These are phyloP conservation scores for Backusella psychrophila DNA, from an alignment of 192 early-diverging fungal species.

Conservation along the genomic window DNA sequence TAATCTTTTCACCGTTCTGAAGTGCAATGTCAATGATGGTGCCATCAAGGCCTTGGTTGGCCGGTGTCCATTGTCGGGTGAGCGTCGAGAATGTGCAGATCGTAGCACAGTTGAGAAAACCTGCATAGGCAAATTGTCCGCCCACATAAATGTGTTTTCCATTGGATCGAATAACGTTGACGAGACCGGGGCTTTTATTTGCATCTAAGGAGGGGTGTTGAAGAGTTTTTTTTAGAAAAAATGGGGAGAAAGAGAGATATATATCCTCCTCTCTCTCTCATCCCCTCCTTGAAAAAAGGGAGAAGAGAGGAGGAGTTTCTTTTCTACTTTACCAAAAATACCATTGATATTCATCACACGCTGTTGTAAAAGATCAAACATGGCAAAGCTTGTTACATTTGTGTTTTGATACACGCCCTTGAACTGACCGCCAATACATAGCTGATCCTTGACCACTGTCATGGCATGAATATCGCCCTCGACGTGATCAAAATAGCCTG, in stretches of 20 bases:
- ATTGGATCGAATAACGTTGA: constrained; percentile 22
- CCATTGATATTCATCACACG: constrained; percentile 20
- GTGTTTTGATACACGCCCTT: constrained; percentile 16
- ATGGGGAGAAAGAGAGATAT: neutral
- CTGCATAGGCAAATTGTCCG: constrained; percentile 54
- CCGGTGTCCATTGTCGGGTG: constrained; percentile 20
- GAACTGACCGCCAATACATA: constrained; percentile 58
- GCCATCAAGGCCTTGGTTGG: constrained; percentile 23
- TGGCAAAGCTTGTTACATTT: constrained; percentile 37
- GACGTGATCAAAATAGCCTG: constrained; percentile 29
- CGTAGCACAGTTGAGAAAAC: constrained; percentile 18
- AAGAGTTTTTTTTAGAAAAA: neutral
- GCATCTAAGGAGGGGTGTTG: neutral
- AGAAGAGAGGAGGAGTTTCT: neutral
- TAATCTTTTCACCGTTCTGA: constrained; percentile 23
- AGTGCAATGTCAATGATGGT: constrained; percentile 38
- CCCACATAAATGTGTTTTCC: constrained; percentile 44
- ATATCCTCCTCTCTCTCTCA: neutral
- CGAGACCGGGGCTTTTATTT: neutral
- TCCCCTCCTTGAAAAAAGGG: neutral
- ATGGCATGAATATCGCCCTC: constrained; percentile 50
- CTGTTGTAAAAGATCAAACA: constrained; percentile 46
- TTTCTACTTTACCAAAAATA: constrained; percentile 13
- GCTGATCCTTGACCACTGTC: constrained; percentile 38
- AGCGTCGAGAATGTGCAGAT: constrained; percentile 28